phyloP scores from a whole-genome alignment of 2,329 filamentous ascomycete genomes.

The Emergomyces orientalis region DNA sequence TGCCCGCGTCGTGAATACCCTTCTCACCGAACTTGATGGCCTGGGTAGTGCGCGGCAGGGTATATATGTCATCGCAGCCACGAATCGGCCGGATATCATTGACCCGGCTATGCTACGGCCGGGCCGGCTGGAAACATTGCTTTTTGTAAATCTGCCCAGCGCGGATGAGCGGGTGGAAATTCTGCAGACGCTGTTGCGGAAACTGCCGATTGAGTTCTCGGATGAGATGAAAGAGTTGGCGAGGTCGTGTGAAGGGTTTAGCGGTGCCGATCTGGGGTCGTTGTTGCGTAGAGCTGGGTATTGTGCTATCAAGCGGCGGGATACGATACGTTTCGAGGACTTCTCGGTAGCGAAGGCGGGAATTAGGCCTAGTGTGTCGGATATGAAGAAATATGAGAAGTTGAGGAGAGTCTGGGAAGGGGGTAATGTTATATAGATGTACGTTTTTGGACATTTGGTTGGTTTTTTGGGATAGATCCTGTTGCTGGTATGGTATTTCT shows the following conservation, averaged over 20 bases:
- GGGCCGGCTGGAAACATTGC: constrained; percentile 74
- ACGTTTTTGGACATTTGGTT: constrained; percentile 2
- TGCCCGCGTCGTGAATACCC: constrained; percentile 83
- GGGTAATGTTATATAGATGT: constrained; percentile 20
- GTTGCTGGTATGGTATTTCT: background rate
- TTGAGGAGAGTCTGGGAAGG: constrained; percentile 43
- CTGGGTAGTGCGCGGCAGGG: constrained; percentile 63
- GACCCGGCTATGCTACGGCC: constrained; percentile 91
- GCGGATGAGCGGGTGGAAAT: constrained; percentile 77
- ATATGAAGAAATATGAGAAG: constrained; percentile 48
- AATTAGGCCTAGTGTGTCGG: constrained; percentile 44
- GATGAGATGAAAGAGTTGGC: constrained; percentile 56
- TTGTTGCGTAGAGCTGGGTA: constrained; percentile 52
- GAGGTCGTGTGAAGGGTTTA: constrained; percentile 66
- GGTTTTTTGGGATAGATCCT: constrained; percentile 8
- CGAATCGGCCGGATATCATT: constrained; percentile 92
- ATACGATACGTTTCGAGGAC: constrained; percentile 39
- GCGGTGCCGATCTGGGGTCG: constrained; percentile 55
- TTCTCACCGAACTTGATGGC: constrained; percentile 90
- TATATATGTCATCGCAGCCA: constrained; percentile 90
- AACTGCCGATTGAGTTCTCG: constrained; percentile 44
- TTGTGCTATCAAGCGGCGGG: constrained; percentile 43
- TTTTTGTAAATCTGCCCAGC: constrained; percentile 81
- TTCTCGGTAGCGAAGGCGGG: constrained; percentile 34
- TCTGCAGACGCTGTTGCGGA: constrained; percentile 54